A percentile compares a stretch with the other conserved stretches of the same genome.
Evolutionary conservation across 768 basidiomycete species (phyloP).

Genomic region (Panaeolus cyanescens): DNA sequence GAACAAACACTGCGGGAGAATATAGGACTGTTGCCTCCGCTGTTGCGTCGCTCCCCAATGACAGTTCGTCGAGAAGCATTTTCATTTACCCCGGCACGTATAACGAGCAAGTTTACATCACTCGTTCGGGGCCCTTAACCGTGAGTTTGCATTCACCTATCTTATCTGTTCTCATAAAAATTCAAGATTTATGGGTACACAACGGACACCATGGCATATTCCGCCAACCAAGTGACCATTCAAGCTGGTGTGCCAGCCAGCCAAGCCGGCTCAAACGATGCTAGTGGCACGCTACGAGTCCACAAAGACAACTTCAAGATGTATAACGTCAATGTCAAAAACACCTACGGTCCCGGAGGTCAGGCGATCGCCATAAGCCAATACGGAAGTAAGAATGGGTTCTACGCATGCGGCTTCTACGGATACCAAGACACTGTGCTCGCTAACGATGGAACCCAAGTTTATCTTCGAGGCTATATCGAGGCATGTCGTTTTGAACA

Average conservation of each 20-base stretch:
- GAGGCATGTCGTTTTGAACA: conserved; percentile 11
- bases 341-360: conserved; percentile 43
- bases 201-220: conserved; percentile 37
- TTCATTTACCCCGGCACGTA: conserved; percentile 54
- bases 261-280: conserved; percentile 45
- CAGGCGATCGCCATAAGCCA: conserved; percentile 55
- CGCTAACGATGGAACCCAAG: conserved; percentile 49
- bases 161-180: conserved; percentile 47
- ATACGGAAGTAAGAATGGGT: conserved; percentile 45
- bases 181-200: conserved; percentile 51
- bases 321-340: conserved; percentile 54
- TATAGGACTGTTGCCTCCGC: conserved; percentile 41
- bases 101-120: conserved; percentile 44
- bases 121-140: conserved; percentile 42
- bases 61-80: conserved; percentile 36
- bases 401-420: conserved; percentile 47
- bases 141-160: conserved; percentile 22
- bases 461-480: conserved; percentile 49
- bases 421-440: conserved; percentile 52
- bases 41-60: conserved; percentile 40
- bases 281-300: conserved; percentile 48
- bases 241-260: conserved; percentile 35
- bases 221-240: conserved; percentile 41
- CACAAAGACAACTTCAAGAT: conserved; percentile 49
- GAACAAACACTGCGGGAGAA: conserved; percentile 39